Percentiles rank a stretch among this genome's conserved stretches.
Evolutionary conservation across 441 rosid genomes (phyloP).

Genomic region (Adansonia rubrostipa): DNA sequence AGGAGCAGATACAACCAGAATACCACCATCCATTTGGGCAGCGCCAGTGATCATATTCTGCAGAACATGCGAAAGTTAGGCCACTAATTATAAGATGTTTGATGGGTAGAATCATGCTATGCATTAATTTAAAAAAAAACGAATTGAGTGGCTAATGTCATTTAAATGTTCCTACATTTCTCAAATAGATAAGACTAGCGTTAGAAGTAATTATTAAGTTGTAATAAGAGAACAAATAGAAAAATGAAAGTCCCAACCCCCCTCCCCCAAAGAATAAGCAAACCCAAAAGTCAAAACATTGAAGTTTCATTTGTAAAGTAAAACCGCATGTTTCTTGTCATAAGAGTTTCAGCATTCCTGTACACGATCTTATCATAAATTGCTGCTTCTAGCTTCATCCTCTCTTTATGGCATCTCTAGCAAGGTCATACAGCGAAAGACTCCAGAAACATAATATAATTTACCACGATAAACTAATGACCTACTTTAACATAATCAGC

Average conservation of each 20-base stretch:
- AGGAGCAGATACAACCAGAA: slow-evolving; percentile 94
- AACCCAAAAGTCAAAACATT: too few relatives aligned
- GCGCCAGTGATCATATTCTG: slow-evolving; percentile 99
- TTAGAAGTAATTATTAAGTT: not conserved
- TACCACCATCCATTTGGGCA: slow-evolving; percentile 99
- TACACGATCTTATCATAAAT: too few relatives aligned
- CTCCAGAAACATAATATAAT: not conserved
- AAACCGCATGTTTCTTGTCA: too few relatives aligned
- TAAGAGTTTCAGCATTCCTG: too few relatives aligned
- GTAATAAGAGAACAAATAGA: not conserved
- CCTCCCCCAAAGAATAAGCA: too few relatives aligned
- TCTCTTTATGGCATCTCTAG: too few relatives aligned
- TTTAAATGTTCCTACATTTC: not conserved
- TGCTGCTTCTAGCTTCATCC: too few relatives aligned
- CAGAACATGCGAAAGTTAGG: slow-evolving; percentile 23
- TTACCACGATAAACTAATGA: not conserved
- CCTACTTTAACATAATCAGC: slow-evolving; percentile 48
- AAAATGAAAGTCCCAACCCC: too few relatives aligned
- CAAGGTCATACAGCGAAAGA: not conserved
- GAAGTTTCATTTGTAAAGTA: too few relatives aligned
- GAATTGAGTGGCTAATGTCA: not conserved
- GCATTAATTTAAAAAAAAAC: slow-evolving; percentile 17
- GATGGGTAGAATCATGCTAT: not conserved
- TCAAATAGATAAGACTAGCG: not conserved
- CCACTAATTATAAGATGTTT: not conserved